Evolutionary conservation across 495 filamentous ascomycete genomes (phyloP).

Genomic region (Cercophora scortea): DNA sequence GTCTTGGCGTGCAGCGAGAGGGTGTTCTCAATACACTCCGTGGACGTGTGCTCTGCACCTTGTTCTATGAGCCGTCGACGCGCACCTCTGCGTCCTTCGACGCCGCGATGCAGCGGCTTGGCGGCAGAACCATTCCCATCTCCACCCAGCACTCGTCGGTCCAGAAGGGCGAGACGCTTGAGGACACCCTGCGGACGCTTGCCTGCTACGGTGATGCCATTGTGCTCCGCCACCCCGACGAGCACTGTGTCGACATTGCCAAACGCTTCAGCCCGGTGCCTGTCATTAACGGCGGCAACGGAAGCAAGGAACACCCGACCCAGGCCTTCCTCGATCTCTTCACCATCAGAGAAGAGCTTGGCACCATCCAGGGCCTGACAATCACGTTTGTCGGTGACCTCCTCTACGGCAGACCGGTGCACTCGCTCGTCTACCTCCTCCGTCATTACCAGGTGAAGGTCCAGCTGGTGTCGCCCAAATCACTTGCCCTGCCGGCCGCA

Average conservation of each 20-base stretch:
- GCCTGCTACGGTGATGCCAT: slow-evolving; percentile 91
- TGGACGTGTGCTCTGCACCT: slow-evolving; percentile 74
- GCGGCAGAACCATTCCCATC: slow-evolving; percentile 73
- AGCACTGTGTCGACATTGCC: slow-evolving; percentile 67
- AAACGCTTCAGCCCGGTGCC: slow-evolving; percentile 81
- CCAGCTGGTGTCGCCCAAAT: slow-evolving; percentile 78
- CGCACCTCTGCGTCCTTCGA: slow-evolving; percentile 95
- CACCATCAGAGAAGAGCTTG: slow-evolving; percentile 95
- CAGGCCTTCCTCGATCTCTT: slow-evolving; percentile 98
- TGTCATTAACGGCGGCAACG: slow-evolving; percentile 95
- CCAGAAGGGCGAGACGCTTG: slow-evolving; percentile 86
- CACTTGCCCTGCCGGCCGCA: slow-evolving; percentile 66
- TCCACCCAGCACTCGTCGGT: slow-evolving; percentile 73
- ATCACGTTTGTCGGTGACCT: slow-evolving; percentile 95
- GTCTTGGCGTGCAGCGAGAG: slow-evolving; percentile 80
- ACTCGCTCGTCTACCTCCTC: slow-evolving; percentile 87
- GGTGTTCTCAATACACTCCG: slow-evolving; percentile 82
- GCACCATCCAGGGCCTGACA: slow-evolving; percentile 85
- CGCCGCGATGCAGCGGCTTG: slow-evolving; percentile 94
- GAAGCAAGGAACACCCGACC: slow-evolving; percentile 89
- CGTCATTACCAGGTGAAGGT: slow-evolving; percentile 90
- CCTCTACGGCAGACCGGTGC: slow-evolving; percentile 85
- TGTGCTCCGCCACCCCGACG: slow-evolving; percentile 84
- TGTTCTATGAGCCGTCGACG: slow-evolving; percentile 98
- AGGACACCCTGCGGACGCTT: slow-evolving; percentile 89